phyloP scores from a whole-genome alignment of 176 grass and related monocot genomes.

The Oryza meridionalis region DNA sequence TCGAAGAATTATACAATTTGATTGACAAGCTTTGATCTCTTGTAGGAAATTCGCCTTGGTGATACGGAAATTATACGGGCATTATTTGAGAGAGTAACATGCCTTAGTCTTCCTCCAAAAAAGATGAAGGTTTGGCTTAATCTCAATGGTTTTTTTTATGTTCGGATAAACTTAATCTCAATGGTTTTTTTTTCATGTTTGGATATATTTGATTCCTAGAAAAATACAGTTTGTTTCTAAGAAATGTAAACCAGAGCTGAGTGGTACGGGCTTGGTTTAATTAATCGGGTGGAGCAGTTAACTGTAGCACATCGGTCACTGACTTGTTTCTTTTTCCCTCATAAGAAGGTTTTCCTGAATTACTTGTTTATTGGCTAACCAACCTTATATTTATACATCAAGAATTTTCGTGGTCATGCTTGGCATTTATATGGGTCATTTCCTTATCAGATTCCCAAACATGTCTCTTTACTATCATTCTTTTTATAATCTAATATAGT shows the following conservation, averaged over 20 bases:
- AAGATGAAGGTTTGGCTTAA: conserved; percentile 81
- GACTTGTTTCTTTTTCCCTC: not conserved
- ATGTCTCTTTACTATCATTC: not conserved
- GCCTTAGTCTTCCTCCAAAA: conserved; percentile 88
- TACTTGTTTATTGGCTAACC: not conserved
- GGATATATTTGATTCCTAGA: not conserved
- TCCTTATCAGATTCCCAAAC: not conserved
- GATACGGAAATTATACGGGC: conserved; percentile 68
- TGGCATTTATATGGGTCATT: not conserved
- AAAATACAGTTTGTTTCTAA: not conserved
- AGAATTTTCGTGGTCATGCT: not conserved
- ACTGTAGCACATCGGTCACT: not conserved
- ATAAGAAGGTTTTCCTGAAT: not conserved
- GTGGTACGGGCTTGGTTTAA: not conserved
- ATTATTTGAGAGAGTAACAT: conserved; percentile 83
- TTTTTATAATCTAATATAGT: not conserved
- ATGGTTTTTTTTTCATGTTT: conserved; percentile 5
- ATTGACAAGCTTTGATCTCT: conserved; percentile 32
- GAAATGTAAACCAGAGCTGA: not conserved
- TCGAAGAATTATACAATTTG: conserved; percentile 19
- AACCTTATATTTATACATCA: not conserved
- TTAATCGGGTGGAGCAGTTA: not conserved
- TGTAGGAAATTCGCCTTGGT: conserved; percentile 79
- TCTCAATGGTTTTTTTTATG: conserved; percentile 15
- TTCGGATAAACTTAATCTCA: not conserved